Base-by-base conservation (phyloP, 176 grass and related monocot genomes). In the Guadua angustifolia region DNA sequence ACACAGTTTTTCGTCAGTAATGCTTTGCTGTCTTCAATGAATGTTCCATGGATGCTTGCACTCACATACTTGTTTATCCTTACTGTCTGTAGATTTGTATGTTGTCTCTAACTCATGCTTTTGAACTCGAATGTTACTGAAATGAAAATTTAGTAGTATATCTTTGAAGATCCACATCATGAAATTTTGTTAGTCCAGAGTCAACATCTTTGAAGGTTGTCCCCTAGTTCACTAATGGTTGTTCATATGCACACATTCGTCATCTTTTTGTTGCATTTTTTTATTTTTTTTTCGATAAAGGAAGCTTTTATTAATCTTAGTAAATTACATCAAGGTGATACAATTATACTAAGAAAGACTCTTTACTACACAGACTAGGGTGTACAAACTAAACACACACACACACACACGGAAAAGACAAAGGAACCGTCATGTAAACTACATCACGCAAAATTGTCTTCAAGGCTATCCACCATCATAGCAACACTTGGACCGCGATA, bases 201-300 rank as follows among this genome's bases (percentile, higher is more conserved):
- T 83, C 19, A 64, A 73, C 46, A 73, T 50, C 9, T 45, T 69
- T 46, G 42, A 83, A 46, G 68, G 67, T 2, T 60, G 25, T 16
- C 19, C 39, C 19, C 39, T 83, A 73, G 70, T 62, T 73, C 45
- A 55, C 32, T 51, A 65, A 52, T 66, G 43, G 44, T 65, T 65
- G 19, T 50, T 74, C 14, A 24, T 74, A 45, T 47, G 25, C 13
- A 83, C 40, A 15, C 10, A 42, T 42, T 61, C 4, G 24, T 49
- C 80, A 60, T 62, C 53, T 14, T 82, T 61, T 25, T 36, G 69
- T 49, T 46, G 11, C 42, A 62, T 5, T 16, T 46, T 73, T 19
- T 10, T 50, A 16, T 73, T n/a, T n/a, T n/a, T n/a, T n/a, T n/a
- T n/a, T n/a, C n/a, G n/a, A n/a, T n/a, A n/a, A n/a, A n/a, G n/a